These are phyloP conservation scores for Abrus precatorius DNA, from an alignment of 306 rosid species.

Conservation along the genomic window DNA sequence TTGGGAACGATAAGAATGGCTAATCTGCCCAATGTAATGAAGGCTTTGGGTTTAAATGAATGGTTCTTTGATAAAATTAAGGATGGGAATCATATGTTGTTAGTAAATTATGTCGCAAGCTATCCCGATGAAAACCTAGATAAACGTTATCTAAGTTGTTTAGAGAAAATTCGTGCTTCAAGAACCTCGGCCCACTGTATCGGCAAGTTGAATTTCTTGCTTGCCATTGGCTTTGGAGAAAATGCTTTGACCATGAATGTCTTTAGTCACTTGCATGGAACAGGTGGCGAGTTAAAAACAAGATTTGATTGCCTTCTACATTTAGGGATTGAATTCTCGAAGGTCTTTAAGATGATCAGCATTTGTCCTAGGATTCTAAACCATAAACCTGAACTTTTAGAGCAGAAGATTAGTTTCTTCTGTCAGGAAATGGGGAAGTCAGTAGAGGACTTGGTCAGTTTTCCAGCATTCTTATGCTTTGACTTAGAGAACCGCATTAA, in stretches of 20 bases:
- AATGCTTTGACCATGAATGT: constrained; percentile 64
- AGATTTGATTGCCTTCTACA: constrained; percentile 72
- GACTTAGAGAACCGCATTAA: constrained; percentile 78
- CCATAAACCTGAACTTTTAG: constrained; percentile 66
- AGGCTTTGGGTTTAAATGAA: constrained; percentile 70
- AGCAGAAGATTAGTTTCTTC: constrained; percentile 67
- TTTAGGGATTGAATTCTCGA: constrained; percentile 68
- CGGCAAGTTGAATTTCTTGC: constrained; percentile 74
- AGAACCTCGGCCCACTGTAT: constrained; percentile 58
- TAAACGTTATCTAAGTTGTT: constrained; percentile 49
- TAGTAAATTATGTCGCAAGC: constrained; percentile 53
- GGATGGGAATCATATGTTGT: constrained; percentile 60
- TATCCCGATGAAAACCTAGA: constrained; percentile 57
- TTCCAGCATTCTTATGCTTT: constrained; percentile 72
- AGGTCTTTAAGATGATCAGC: constrained; percentile 61
- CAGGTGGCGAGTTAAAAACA: constrained; percentile 53
- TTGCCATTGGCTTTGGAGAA: constrained; percentile 80
- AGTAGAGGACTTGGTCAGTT: constrained; percentile 53
- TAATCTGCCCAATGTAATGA: constrained; percentile 74
- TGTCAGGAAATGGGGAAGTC: constrained; percentile 66
- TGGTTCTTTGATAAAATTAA: constrained; percentile 73
- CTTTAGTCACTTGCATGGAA: constrained; percentile 65
- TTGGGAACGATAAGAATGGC: constrained; percentile 72
- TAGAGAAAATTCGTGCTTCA: constrained; percentile 56
- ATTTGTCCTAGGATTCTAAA: constrained; percentile 66